Conservation (phyloP, 106 monocot species). For the Acanthochlamys bracteata region DNA sequence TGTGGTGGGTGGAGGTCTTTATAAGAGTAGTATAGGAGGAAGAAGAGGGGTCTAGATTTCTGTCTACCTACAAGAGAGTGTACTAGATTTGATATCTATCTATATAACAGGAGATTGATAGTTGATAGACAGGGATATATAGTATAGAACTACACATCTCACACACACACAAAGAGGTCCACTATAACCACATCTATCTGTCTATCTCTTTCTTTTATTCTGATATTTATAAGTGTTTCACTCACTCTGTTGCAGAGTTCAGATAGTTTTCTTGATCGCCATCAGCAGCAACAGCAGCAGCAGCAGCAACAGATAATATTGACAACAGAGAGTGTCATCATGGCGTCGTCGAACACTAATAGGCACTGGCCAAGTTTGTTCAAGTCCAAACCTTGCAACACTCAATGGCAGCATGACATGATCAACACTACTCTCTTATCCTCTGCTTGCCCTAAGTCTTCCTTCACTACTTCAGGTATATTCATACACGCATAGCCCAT, state of each 20-base stretch:
- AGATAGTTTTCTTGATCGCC: too few relatives aligned
- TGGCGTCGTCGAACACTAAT: conserved; percentile 77
- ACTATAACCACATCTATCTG: too few relatives aligned
- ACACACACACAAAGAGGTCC: neutral
- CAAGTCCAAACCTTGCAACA: conserved; percentile 87
- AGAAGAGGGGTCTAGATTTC: conserved; percentile 7
- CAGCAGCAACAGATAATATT: conserved; percentile 1
- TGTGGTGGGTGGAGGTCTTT: conserved; percentile 30
- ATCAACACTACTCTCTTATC: conserved; percentile 49
- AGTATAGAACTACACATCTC: conserved; percentile 8
- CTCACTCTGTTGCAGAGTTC: too few relatives aligned
- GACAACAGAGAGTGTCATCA: conserved; percentile 26
- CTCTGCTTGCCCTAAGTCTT: conserved; percentile 39
- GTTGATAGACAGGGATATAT: conserved; percentile 4
- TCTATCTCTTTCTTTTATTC: neutral
- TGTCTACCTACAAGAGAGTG: conserved; percentile 16
- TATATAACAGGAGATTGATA: too few relatives aligned
- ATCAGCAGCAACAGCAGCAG: too few relatives aligned
- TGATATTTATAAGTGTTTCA: neutral
- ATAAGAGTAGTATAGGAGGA: conserved; percentile 15
- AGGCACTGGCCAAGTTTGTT: conserved; percentile 99
- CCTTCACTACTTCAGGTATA: conserved; percentile 43
- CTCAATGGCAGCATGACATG: conserved; percentile 67
- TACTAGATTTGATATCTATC: too few relatives aligned
- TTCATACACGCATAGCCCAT: neutral